A percentile compares a stretch with the other conserved stretches of the same genome.
phyloP scores from a whole-genome alignment of 108 stramenopile species.

The Nitzschia palea region DNA sequence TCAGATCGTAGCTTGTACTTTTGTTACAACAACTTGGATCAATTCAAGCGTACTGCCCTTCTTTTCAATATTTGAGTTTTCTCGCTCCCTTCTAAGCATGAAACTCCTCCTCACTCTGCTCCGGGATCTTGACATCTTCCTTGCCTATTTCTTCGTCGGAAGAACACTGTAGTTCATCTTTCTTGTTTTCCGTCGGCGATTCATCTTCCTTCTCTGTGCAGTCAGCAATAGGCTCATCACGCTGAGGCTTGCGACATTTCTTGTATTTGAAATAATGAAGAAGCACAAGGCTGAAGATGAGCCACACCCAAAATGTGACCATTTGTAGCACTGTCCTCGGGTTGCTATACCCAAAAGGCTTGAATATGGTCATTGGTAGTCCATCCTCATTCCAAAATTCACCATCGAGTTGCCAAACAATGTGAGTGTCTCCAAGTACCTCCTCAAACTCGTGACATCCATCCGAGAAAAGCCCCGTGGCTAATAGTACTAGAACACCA shows the following conservation, averaged over 20 bases:
- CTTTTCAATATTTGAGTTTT: too few relatives aligned
- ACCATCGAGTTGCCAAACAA: slow-evolving; percentile 52
- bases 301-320: slow-evolving; percentile 62
- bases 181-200: not conserved
- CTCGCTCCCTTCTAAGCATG: too few relatives aligned
- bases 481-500: slow-evolving; percentile 52
- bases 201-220: too few relatives aligned
- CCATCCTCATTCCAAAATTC: slow-evolving; percentile 55
- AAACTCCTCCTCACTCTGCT: too few relatives aligned
- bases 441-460: slow-evolving; percentile 74
- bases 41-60: too few relatives aligned
- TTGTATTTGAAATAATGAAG: slow-evolving; percentile 55
- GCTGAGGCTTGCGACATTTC: slow-evolving; percentile 17
- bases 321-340: slow-evolving; percentile 67
- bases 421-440: slow-evolving; percentile 52
- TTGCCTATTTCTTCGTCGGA: too few relatives aligned
- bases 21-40: too few relatives aligned
- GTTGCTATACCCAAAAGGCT: slow-evolving; percentile 80
- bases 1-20: too few relatives aligned
- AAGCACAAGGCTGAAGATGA: slow-evolving; percentile 38
- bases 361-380: slow-evolving; percentile 75
- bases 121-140: too few relatives aligned
- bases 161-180: too few relatives aligned
- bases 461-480: slow-evolving; percentile 70
- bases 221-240: too few relatives aligned